Percentiles rank a stretch among this genome's conserved stretches.
These are phyloP conservation scores for Graphilbum ipis-grandicollis DNA, from an alignment of 2,329 filamentous ascomycete genomes.

Conservation along the genomic window DNA sequence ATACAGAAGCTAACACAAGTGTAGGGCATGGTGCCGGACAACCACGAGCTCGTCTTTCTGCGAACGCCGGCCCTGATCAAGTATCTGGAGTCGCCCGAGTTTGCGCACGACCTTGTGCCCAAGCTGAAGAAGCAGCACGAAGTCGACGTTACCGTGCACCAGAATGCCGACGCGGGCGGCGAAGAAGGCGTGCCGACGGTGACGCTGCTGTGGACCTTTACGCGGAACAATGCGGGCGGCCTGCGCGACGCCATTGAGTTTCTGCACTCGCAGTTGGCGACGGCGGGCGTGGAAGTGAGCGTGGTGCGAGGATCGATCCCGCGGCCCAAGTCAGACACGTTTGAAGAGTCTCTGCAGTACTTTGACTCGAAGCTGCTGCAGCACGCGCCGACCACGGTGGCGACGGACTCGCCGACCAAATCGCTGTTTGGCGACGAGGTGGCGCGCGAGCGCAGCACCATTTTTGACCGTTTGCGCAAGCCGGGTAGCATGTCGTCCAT, in stretches of 20 bases:
- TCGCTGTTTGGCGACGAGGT: slow-evolving; percentile 69
- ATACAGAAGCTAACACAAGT: neutral
- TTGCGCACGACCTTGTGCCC: slow-evolving; percentile 59
- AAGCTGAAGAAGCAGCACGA: slow-evolving; percentile 88
- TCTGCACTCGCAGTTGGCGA: slow-evolving; percentile 68
- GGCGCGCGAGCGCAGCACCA: slow-evolving; percentile 58
- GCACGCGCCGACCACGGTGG: slow-evolving; percentile 65
- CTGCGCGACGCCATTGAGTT: slow-evolving; percentile 94
- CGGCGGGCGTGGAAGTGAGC: slow-evolving; percentile 72
- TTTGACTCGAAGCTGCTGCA: slow-evolving; percentile 95
- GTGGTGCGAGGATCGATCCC: slow-evolving; percentile 89
- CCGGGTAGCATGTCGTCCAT: slow-evolving; percentile 88
- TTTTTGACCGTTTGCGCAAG: slow-evolving; percentile 88
- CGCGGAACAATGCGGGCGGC: slow-evolving; percentile 89
- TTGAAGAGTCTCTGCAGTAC: slow-evolving; percentile 90
- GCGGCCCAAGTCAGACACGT: slow-evolving; percentile 96
- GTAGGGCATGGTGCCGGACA: slow-evolving; percentile 91
- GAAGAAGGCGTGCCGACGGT: slow-evolving; percentile 40
- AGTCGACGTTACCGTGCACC: slow-evolving; percentile 64
- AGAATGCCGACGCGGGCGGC: slow-evolving; percentile 39
- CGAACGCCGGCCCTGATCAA: slow-evolving; percentile 59
- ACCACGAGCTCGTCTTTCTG: slow-evolving; percentile 75
- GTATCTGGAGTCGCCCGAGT: slow-evolving; percentile 68
- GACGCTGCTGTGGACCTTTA: slow-evolving; percentile 64
- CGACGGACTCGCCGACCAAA: slow-evolving; percentile 78